These are phyloP conservation scores for Aspergillus spinulosporus DNA, from an alignment of 2,329 filamentous ascomycete genomes.

Conservation along the genomic window DNA sequence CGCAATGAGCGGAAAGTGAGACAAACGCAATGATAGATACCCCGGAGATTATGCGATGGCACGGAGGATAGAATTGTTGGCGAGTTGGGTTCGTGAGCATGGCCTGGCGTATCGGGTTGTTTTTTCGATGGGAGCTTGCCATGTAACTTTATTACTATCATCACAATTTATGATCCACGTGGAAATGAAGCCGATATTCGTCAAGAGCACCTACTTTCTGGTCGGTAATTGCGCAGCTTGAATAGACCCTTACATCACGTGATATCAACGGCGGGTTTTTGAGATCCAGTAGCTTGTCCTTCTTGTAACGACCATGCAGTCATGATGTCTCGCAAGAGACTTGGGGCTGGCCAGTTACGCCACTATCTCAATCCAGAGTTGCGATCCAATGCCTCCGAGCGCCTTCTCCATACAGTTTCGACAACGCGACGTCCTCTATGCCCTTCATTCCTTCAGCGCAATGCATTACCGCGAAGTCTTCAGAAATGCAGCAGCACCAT, in stretches of 20 bases:
- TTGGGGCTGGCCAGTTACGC: slow-evolving; percentile 43
- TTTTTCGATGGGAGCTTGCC: slow-evolving; percentile 32
- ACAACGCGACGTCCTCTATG: slow-evolving; percentile 15
- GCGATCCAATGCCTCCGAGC: slow-evolving; percentile 21
- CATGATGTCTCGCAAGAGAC: slow-evolving; percentile 36
- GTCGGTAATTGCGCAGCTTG: slow-evolving; percentile 22
- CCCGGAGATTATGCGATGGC: slow-evolving; percentile 32
- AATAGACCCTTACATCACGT: slow-evolving; percentile 19
- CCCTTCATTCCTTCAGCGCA: neutral
- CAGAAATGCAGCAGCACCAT: slow-evolving; percentile 25
- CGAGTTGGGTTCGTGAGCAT: slow-evolving; percentile 39
- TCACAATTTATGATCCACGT: slow-evolving; percentile 9
- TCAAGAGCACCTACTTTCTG: neutral
- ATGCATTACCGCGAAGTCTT: slow-evolving; percentile 16
- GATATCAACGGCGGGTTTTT: slow-evolving; percentile 1
- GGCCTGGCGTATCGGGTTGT: slow-evolving; percentile 43
- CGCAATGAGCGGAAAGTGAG: slow-evolving; percentile 16
- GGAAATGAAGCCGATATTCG: slow-evolving; percentile 9
- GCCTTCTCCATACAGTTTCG: slow-evolving; percentile 16
- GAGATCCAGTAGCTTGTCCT: neutral
- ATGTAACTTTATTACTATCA: slow-evolving; percentile 21
- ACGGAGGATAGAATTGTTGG: slow-evolving; percentile 28
- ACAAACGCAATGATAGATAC: slow-evolving; percentile 33
- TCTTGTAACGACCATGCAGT: slow-evolving; percentile 14
- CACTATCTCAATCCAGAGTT: slow-evolving; percentile 44